phyloP scores from a whole-genome alignment of 192 early-diverging fungal genomes.

The Obelidium mucronatum region DNA sequence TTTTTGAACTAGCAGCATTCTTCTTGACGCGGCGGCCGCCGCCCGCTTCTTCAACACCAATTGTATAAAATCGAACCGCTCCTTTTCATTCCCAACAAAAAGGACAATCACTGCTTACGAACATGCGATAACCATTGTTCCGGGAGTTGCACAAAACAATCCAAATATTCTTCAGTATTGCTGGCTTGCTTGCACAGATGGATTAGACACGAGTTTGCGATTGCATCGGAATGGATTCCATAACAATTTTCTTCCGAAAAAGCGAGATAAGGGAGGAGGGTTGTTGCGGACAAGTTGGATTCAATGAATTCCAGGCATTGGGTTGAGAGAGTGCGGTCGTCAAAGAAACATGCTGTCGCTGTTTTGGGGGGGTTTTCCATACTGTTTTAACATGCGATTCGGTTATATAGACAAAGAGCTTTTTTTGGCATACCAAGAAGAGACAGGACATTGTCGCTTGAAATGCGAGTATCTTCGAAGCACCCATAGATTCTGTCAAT shows the following conservation, averaged over 20 bases:
- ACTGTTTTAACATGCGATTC: not conserved
- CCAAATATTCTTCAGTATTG: conserved; percentile 1
- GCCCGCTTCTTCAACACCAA: conserved; percentile 22
- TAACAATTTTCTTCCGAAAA: conserved; percentile 46
- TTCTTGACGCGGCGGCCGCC: too few relatives aligned
- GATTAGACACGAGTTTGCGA: conserved; percentile 40
- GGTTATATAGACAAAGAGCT: not conserved
- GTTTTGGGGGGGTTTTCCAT: not conserved
- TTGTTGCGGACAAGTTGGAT: conserved; percentile 21
- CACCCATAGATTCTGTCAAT: conserved; percentile 44
- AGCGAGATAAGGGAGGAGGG: conserved; percentile 41
- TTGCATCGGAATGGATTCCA: conserved; percentile 41
- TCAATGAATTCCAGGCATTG: conserved; percentile 37
- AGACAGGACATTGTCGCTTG: conserved; percentile 19
- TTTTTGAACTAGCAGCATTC: too few relatives aligned
- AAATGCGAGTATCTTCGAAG: conserved; percentile 16
- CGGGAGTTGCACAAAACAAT: conserved; percentile 35
- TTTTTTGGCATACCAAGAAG: conserved; percentile 29
- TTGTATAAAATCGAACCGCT: conserved; percentile 33
- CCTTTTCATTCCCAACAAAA: conserved; percentile 35
- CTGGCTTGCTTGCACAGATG: conserved; percentile 46
- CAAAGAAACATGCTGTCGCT: conserved; percentile 44
- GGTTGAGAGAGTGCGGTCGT: conserved; percentile 27
- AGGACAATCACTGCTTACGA: conserved; percentile 49
- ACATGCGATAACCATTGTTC: conserved; percentile 34